Evolutionary conservation across 2,329 filamentous ascomycete genomes (phyloP).

Genomic region (Madurella mycetomatis): DNA sequence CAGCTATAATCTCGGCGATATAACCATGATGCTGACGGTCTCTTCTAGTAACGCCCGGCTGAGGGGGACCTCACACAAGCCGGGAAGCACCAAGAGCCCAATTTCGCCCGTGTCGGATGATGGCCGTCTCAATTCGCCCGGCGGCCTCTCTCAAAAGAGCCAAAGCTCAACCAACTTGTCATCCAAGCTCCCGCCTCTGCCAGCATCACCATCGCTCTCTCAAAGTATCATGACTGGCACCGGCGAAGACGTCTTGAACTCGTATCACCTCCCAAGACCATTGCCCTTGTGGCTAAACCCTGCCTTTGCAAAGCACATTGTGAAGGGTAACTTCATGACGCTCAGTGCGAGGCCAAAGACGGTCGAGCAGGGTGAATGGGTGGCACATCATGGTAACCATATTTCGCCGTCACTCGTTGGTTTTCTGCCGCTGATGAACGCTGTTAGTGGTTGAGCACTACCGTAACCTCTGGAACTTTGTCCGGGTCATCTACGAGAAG

Average conservation of each 20-base stretch:
- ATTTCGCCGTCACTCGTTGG: background rate
- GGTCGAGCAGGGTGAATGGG: conserved; percentile 81
- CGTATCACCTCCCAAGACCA: conserved; percentile 33
- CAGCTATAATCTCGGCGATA: background rate
- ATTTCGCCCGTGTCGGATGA: conserved; percentile 23
- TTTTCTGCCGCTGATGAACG: conserved; percentile 21
- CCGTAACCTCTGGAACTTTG: conserved; percentile 73
- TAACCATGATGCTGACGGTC: conserved; percentile 16
- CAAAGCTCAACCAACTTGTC: conserved; percentile 24
- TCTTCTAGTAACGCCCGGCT: conserved; percentile 26
- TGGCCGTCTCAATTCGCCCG: conserved; percentile 19
- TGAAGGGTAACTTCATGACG: conserved; percentile 89
- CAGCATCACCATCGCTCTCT: conserved; percentile 26
- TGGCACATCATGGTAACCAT: conserved; percentile 73
- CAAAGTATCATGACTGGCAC: conserved; percentile 27
- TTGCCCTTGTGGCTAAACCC: conserved; percentile 63
- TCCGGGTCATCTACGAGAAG: conserved; percentile 72
- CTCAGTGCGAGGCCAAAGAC: conserved; percentile 78
- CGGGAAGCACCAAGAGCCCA: conserved; percentile 21
- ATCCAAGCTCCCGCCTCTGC: conserved; percentile 24
- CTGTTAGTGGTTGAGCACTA: conserved; percentile 74
- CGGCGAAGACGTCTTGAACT: conserved; percentile 31
- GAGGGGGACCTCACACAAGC: conserved; percentile 25
- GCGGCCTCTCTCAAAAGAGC: conserved; percentile 21
- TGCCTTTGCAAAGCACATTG: conserved; percentile 67